These are phyloP conservation scores for Verticillium albo-atrum DNA, from an alignment of 2,329 filamentous ascomycete species.

Conservation along the genomic window DNA sequence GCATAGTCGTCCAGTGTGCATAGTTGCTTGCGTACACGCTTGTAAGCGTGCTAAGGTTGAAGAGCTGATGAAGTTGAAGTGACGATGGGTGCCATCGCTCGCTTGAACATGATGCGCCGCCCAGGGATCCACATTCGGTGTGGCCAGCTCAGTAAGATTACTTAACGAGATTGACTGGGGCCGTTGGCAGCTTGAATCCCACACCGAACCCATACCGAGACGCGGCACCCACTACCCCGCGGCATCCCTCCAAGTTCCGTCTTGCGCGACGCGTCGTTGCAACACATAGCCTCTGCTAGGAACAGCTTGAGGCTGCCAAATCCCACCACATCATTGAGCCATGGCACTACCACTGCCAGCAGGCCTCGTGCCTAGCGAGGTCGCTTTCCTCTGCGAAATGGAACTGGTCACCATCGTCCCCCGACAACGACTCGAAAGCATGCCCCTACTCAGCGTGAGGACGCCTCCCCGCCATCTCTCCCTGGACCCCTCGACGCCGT, in stretches of 20 bases:
- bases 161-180: too few species aligned
- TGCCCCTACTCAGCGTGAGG: conserved; percentile 81
- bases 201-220: neutral
- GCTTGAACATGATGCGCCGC: too few species aligned
- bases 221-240: neutral
- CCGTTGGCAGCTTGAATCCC: too few species aligned
- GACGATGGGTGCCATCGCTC: neutral
- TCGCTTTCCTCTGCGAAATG: conserved; percentile 96
- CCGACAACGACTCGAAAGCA: conserved; percentile 80
- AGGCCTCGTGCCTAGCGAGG: conserved; percentile 75
- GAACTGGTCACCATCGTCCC: conserved; percentile 91
- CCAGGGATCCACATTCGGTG: too few species aligned
- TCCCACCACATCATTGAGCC: neutral
- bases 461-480: conserved; percentile 15
- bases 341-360: conserved; percentile 49
- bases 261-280: too few species aligned
- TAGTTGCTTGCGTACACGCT: neutral
- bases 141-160: too few species aligned
- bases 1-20: too few species aligned
- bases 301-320: neutral
- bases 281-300: neutral
- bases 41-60: neutral
- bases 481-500: conserved; percentile 6
- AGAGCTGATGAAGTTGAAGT: neutral
- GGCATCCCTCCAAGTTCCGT: neutral